Conservation (phyloP, 805 yeast species). For the Candida silvicultrix region DNA sequence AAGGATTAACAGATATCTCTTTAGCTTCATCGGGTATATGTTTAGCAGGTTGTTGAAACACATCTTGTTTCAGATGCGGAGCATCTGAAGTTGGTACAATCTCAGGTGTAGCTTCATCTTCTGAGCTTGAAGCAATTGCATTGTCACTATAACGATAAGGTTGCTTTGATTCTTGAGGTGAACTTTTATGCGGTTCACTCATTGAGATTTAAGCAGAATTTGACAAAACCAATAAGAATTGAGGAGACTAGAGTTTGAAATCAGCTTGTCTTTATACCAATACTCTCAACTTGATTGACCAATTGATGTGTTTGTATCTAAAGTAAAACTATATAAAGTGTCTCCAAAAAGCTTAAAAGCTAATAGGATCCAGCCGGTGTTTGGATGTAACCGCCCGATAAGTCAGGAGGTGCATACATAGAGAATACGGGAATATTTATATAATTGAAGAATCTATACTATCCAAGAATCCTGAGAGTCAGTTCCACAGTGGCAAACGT, state of each 20-base stretch:
- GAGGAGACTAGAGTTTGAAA: no score
- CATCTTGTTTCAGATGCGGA: constrained; percentile 1
- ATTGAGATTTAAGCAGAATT: background rate
- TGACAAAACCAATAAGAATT: no score
- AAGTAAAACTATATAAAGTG: no score
- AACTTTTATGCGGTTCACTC: background rate
- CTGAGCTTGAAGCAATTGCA: constrained; percentile 20
- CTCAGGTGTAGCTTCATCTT: constrained; percentile 15
- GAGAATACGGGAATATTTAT: no score
- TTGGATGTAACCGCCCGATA: no score
- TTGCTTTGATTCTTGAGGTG: background rate
- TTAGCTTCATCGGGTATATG: background rate
- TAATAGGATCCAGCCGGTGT: background rate
- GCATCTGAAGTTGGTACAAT: background rate
- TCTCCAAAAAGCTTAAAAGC: background rate
- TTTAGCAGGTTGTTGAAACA: background rate
- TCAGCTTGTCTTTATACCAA: no score
- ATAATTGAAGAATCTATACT: no score
- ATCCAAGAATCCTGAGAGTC: constrained; percentile 39
- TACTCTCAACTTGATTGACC: no score
- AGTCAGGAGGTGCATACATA: background rate
- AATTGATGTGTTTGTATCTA: no score
- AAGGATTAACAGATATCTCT: background rate
- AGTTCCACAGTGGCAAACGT: constrained; percentile 74
- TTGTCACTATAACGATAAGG: constrained; percentile 10